Conservation (phyloP, 306 rosid species). For the Acacia confusa region DNA sequence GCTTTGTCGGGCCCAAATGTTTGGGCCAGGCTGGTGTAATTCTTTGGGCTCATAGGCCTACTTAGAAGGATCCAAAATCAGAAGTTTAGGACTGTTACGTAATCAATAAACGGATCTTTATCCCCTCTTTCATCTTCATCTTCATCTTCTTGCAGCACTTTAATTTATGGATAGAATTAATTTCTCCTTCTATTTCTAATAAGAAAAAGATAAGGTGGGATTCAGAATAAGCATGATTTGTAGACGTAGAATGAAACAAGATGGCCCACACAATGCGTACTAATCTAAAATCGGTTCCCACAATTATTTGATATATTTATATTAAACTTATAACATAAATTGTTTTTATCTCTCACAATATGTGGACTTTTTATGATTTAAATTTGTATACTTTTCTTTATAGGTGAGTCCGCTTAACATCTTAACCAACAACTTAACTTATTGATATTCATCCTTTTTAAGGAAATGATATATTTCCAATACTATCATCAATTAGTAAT, state of each 20-base stretch:
- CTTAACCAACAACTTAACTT: no score
- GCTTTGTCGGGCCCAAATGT: neutral
- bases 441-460: no score
- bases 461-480: neutral
- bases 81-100: neutral
- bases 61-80: neutral
- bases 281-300: neutral
- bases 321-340: no score
- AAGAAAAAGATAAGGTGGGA: slow-evolving; percentile 6
- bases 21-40: neutral
- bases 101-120: no score
- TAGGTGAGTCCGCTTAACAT: no score
- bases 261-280: slow-evolving; percentile 25
- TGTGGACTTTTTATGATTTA: no score
- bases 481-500: neutral
- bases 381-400: no score
- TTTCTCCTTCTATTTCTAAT: neutral
- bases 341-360: no score
- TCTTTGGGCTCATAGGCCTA: neutral
- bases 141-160: neutral
- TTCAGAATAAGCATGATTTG: neutral
- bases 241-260: neutral
- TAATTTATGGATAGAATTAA: neutral
- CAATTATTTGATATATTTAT: no score
- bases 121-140: neutral